Conservation (phyloP, 2,329 filamentous ascomycete genomes). For the Verticillium albo-atrum region DNA sequence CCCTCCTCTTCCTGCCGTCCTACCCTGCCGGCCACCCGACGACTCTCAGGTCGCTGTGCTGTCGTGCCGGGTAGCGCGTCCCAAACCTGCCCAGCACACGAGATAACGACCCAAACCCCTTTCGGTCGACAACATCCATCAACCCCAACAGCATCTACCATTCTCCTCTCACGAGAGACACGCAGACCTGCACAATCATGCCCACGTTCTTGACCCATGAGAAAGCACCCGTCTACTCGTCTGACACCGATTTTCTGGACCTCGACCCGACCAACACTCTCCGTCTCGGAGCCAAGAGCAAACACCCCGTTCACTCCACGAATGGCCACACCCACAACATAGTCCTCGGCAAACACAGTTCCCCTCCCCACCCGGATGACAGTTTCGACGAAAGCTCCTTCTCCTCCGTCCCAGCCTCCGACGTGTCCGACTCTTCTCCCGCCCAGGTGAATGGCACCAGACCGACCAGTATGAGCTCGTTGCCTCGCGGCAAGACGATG, state of each 20-base stretch:
- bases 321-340: conserved; percentile 24
- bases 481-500: conserved; percentile 48
- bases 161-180: neutral
- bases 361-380: conserved; percentile 36
- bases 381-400: conserved; percentile 52
- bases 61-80: neutral
- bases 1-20: neutral
- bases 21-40: neutral
- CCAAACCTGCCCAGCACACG: neutral
- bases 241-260: conserved; percentile 37
- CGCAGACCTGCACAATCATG: conserved; percentile 27
- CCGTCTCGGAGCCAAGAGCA: conserved; percentile 19
- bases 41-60: neutral
- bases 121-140: neutral
- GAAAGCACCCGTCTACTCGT: conserved; percentile 35
- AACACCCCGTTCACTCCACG: conserved; percentile 20
- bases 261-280: conserved; percentile 36
- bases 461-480: conserved; percentile 53
- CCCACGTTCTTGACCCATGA: conserved; percentile 50
- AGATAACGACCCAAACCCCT: neutral
- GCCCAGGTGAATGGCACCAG: conserved; percentile 32
- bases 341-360: conserved; percentile 32
- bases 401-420: conserved; percentile 48
- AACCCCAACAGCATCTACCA: neutral
- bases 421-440: conserved; percentile 40